A percentile compares a stretch with the other conserved stretches of the same genome.
phyloP scores from a whole-genome alignment of 176 grass and related monocot species.

The Olyra latifolia region DNA sequence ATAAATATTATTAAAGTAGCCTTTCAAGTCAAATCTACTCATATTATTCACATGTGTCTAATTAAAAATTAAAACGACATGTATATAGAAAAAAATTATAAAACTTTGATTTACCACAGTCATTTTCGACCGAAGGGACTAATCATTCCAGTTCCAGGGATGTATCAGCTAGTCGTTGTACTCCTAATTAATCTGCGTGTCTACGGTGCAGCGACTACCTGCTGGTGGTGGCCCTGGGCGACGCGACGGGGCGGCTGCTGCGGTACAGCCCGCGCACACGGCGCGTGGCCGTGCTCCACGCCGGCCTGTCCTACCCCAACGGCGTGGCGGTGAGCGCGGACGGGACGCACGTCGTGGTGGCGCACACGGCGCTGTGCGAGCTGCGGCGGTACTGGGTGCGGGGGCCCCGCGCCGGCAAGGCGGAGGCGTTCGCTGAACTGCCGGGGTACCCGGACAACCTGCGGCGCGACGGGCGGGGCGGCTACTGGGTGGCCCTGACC shows the following conservation, averaged over 20 bases:
- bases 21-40: too few relatives aligned
- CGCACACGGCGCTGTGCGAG: constrained; percentile 54
- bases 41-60: too few relatives aligned
- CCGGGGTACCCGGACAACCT: constrained; percentile 89
- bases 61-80: too few relatives aligned
- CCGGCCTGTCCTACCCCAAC: constrained; percentile 64
- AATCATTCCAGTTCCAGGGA: too few relatives aligned
- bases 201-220: constrained; percentile 48
- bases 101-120: too few relatives aligned
- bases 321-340: constrained; percentile 57
- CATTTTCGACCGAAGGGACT: too few relatives aligned
- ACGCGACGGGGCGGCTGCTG: constrained; percentile 63
- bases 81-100: too few relatives aligned
- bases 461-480: constrained; percentile 43
- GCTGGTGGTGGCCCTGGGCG: constrained; percentile 46
- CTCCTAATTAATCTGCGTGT: neutral
- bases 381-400: constrained; percentile 63
- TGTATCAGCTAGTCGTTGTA: too few relatives aligned
- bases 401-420: constrained; percentile 32
- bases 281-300: constrained; percentile 45
- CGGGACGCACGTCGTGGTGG: constrained; percentile 53
- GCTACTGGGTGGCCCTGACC: constrained; percentile 72
- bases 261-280: constrained; percentile 47
- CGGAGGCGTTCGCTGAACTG: constrained; percentile 54
- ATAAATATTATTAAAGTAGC: too few relatives aligned